Evolutionary conservation across 169 alveolate species (phyloP).

Genomic region (Plasmodium adleri): DNA sequence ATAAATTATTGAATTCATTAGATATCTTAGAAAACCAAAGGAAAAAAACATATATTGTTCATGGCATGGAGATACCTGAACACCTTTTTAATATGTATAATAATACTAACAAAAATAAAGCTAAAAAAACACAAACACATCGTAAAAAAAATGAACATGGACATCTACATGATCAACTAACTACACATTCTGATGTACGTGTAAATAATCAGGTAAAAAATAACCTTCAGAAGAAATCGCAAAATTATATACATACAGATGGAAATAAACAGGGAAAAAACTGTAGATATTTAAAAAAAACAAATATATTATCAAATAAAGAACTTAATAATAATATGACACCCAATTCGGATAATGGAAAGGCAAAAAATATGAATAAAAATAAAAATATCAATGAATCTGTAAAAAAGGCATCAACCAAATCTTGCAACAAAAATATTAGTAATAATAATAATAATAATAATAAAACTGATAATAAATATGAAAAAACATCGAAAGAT

Average conservation of each 20-base stretch:
- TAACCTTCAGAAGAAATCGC: too few relatives aligned
- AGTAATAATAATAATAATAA: background rate
- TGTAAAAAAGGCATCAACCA: background rate
- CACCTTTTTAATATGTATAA: conserved; percentile 34
- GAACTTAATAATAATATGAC: too few relatives aligned
- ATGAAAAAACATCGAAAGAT: too few relatives aligned
- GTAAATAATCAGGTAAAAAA: too few relatives aligned
- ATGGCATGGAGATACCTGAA: conserved; percentile 63
- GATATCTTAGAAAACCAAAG: conserved; percentile 63
- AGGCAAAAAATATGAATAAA: too few relatives aligned
- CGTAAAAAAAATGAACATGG: background rate
- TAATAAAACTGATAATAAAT: too few relatives aligned
- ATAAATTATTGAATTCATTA: conserved; percentile 53
- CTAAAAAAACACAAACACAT: background rate
- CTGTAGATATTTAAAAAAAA: too few relatives aligned
- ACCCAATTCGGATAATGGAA: too few relatives aligned
- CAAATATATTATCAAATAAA: too few relatives aligned
- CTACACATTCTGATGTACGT: background rate
- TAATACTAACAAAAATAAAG: background rate
- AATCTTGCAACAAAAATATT: conserved; percentile 21
- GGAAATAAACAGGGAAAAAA: background rate
- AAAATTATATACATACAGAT: background rate
- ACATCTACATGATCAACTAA: too few relatives aligned
- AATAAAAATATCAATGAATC: too few relatives aligned
- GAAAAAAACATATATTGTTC: conserved; percentile 44